A percentile compares a stretch with the other conserved stretches of the same genome.
phyloP scores from a whole-genome alignment of 305 asterid genomes.

The Fraxinus velutina region DNA sequence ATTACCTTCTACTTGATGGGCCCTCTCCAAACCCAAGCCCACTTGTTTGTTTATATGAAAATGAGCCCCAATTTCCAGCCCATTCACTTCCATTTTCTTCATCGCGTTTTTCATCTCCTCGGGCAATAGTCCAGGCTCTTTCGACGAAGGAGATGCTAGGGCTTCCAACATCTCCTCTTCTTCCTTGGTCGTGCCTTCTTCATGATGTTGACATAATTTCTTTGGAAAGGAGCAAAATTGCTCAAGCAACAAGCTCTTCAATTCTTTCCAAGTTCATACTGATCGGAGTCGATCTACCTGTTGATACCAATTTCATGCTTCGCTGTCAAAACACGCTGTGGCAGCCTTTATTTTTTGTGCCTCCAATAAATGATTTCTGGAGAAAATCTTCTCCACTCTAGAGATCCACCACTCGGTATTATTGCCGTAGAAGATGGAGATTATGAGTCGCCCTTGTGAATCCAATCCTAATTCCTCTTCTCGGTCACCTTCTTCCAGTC shows the following conservation, averaged over 20 bases:
- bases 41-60: not conserved
- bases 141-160: not conserved
- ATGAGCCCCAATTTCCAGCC: not conserved
- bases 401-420: not conserved
- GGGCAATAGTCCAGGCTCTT: not conserved
- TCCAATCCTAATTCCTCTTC: not conserved
- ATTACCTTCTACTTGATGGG: not conserved
- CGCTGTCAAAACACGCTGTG: not conserved
- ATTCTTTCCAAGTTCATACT: not conserved
- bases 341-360: no score
- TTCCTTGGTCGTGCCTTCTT: not conserved
- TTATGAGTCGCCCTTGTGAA: not conserved
- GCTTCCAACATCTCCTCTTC: not conserved
- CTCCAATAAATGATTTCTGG: not conserved
- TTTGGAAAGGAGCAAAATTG: not conserved
- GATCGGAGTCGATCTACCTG: not conserved
- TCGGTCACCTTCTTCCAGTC: not conserved
- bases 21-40: not conserved
- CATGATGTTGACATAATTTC: not conserved
- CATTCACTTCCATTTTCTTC: not conserved
- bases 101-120: not conserved
- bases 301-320: not conserved
- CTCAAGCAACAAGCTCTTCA: not conserved
- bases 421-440: not conserved
- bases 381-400: not conserved